Percentiles rank a stretch among this genome's conserved stretches.
Conservation (phyloP, 257 asterid genomes). For the Solanum rostratum region DNA sequence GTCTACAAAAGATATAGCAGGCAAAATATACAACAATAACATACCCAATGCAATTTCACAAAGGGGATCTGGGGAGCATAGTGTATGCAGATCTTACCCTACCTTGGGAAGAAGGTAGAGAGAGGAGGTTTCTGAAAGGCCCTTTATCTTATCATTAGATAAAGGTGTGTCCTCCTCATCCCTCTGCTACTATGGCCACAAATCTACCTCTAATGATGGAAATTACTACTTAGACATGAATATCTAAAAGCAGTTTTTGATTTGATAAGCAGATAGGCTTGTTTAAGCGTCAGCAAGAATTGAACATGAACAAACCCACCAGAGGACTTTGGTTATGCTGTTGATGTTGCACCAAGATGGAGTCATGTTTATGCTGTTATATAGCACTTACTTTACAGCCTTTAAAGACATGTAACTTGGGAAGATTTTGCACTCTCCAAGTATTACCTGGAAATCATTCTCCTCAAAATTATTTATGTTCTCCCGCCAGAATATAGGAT, state of each 20-base stretch:
- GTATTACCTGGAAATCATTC: conserved; percentile 80
- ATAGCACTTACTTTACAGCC: not conserved
- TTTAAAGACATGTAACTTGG: not conserved
- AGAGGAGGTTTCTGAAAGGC: not conserved
- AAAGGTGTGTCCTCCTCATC: not conserved
- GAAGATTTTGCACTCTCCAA: not conserved
- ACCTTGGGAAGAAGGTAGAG: not conserved
- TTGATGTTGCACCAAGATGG: not conserved
- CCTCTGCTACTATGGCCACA: not conserved
- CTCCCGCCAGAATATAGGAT: conserved; percentile 74
- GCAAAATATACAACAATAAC: not conserved
- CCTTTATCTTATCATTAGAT: not conserved
- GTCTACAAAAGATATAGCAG: not conserved
- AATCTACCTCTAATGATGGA: not conserved
- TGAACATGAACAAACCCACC: not conserved
- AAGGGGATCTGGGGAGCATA: not conserved
- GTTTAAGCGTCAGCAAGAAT: not conserved
- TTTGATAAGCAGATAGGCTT: not conserved
- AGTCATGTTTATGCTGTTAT: not conserved
- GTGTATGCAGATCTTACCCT: not conserved
- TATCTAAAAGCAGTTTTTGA: not conserved
- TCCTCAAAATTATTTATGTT: conserved; percentile 63
- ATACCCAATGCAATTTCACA: not conserved
- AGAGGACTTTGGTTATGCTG: not conserved
- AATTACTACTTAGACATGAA: not conserved